phyloP scores from a whole-genome alignment of 257 asterid genomes.

The Thymus mandschuricus region DNA sequence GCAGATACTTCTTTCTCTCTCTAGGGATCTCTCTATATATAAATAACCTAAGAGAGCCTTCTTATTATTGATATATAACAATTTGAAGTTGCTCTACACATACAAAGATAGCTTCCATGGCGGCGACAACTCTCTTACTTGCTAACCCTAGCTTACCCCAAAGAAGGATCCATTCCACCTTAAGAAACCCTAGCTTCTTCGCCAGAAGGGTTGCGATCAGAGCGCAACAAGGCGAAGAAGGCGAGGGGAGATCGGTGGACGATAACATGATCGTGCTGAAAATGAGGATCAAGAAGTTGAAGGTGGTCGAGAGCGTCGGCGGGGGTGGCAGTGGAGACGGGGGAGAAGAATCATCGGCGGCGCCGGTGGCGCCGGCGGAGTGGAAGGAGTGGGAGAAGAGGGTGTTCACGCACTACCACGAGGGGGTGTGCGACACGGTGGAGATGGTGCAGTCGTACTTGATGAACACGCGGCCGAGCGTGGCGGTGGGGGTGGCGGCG shows the following conservation, averaged over 20 bases:
- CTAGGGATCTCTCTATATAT: neutral
- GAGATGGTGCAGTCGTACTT: conserved; percentile 54
- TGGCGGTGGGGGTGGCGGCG: conserved; percentile 59
- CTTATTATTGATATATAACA: neutral
- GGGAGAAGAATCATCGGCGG: neutral
- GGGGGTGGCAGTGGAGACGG: neutral
- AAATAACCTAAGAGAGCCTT: neutral
- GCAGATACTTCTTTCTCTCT: neutral
- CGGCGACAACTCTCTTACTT: conserved; percentile 31
- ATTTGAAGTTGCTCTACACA: neutral
- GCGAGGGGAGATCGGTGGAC: conserved; percentile 38
- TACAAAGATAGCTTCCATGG: conserved; percentile 24
- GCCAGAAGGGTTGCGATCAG: conserved; percentile 11
- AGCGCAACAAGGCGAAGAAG: conserved; percentile 35
- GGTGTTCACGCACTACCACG: conserved; percentile 42
- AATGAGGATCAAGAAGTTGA: conserved; percentile 63
- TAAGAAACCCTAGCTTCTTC: conserved; percentile 6
- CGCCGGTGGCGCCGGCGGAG: conserved; percentile 30
- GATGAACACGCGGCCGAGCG: conserved; percentile 66
- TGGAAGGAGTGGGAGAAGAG: conserved; percentile 74
- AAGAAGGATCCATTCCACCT: neutral
- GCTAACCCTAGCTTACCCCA: conserved; percentile 29
- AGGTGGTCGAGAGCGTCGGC: conserved; percentile 35
- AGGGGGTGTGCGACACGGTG: conserved; percentile 50
- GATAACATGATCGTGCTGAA: conserved; percentile 58